Percentiles rank a stretch among this genome's conserved stretches.
These are phyloP conservation scores for Potentilla sterilis DNA, from an alignment of 306 rosid genomes.

Conservation along the genomic window DNA sequence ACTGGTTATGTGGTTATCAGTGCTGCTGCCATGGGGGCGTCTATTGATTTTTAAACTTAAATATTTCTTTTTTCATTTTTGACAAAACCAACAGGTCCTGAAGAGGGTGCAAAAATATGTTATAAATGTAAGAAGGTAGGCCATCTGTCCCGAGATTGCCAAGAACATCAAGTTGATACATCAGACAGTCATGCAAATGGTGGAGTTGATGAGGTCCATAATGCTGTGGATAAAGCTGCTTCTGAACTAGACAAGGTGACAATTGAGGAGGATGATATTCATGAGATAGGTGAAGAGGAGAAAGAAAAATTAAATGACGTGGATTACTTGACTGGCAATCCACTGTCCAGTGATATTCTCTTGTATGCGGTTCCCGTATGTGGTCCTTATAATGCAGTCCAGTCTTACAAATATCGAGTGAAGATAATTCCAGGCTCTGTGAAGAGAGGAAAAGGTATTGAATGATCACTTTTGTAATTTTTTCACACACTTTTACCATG, in stretches of 20 bases:
- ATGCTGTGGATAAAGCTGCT: constrained; percentile 31
- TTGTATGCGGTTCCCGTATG: constrained; percentile 89
- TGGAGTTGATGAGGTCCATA: constrained; percentile 42
- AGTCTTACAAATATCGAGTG: constrained; percentile 84
- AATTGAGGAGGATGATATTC: constrained; percentile 91
- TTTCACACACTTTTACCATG: background rate
- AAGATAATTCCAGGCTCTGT: constrained; percentile 88
- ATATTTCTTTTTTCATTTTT: constrained; percentile 10
- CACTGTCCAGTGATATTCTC: constrained; percentile 84
- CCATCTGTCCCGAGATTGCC: constrained; percentile 88
- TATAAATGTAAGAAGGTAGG: constrained; percentile 92
- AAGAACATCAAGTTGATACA: constrained; percentile 48
- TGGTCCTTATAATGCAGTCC: constrained; percentile 83
- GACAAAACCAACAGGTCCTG: constrained; percentile 40
- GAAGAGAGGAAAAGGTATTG: constrained; percentile 90
- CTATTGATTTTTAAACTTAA: background rate
- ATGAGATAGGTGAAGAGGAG: constrained; percentile 97
- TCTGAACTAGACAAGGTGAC: constrained; percentile 58
- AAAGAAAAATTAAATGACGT: constrained; percentile 80
- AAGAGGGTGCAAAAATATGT: constrained; percentile 79
- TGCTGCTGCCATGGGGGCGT: constrained; percentile 2
- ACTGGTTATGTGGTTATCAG: background rate
- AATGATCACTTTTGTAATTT: background rate
- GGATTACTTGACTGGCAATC: constrained; percentile 96
- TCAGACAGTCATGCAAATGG: constrained; percentile 41